Base-by-base conservation (phyloP, 768 basidiomycete species). In the Brasilioporus rufonigricans region DNA sequence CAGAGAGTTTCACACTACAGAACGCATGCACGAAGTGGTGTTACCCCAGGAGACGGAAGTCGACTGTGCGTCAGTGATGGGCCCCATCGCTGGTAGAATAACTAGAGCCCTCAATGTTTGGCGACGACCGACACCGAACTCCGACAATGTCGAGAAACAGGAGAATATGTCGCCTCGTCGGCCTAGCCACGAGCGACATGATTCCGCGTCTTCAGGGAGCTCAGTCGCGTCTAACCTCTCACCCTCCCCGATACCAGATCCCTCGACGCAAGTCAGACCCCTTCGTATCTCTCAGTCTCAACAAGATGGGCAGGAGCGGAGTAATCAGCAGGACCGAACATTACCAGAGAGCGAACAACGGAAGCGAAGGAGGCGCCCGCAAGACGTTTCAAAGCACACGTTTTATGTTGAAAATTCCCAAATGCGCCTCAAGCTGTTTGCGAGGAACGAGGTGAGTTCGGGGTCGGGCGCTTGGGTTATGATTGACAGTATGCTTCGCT, bases 401-500 rank as follows among this genome's bases (percentile, higher is more conserved):
- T 98, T 98, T 71, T 97, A 91, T 64, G 82, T 99, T 55, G 79
- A 86, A 57, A 98, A 97, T 66, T 87, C 92, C 9, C 96, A 99
- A 71, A 85, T 89, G 80, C 81, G 83, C 51, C 72, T 98, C 60
- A 94, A 95, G 71, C 68, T 98, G 14, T 84, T 83, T 55, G 93
- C 97, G 9, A 86, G 85, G 66, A 96, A 88, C 66, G 91, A 97
- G 74, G 91, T 89, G 43, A 46, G 43, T 51, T 41, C 16, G 2
- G 39, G 1, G 7, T 19, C 19, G 29, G 24, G 27, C 31, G 12
- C 36, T 35, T 41, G 18, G 4, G 26, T 31, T 35, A 40, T 12
- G 24, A 48, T 47, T 65, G 44, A 68, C 35, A 2, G 39, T 27
- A 5, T 39, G 12, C 24, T 35, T 18, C 14, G 41, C 4, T 59